Base-by-base conservation (phyloP, 805 yeast species). In the Cyberlindnera maritima region DNA sequence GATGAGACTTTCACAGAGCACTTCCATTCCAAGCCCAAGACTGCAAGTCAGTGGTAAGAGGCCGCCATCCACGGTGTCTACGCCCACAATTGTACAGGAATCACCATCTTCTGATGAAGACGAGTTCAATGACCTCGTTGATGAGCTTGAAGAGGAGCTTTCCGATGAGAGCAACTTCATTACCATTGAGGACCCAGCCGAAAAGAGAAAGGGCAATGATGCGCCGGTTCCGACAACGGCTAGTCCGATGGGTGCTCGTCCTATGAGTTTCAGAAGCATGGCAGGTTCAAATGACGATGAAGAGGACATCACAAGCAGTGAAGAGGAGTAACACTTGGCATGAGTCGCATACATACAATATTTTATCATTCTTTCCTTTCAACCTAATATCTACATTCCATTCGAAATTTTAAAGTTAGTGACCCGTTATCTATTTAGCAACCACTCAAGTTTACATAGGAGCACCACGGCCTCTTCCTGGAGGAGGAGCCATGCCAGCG, bases 391-490 rank as follows among this genome's bases (percentile, higher is more conserved):
- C n/a, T n/a, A n/a, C n/a, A n/a, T n/a, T n/a, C n/a, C n/a, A n/a
- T n/a, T n/a, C n/a, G n/a, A n/a, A n/a, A n/a, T n/a, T n/a, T n/a
- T n/a, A n/a, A n/a, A n/a, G n/a, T n/a, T n/a, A n/a, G n/a, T n/a
- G n/a, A n/a, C n/a, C n/a, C n/a, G n/a, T n/a, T n/a, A n/a, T n/a
- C n/a, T n/a, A n/a, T n/a, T n/a, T n/a, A n/a, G n/a, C n/a, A 8
- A 25, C 28, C 8, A 8, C 28, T 25, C 28, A 8, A 11, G 8
- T 21, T 47, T 44, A 54, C 58, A 58, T 70, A 44, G 81, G 83
- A 60, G 87, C 80, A 57, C 90, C 90, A 70, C 84, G 79, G 45
- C 89, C 91, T 65, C 91, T 78, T 36, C 83, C 81, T 46, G 62
- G 73, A 44, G 75, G 77, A 33, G 75, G 75, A 50, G 72, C 70